Conservation (phyloP, 768 basidiomycete genomes). For the Suillus americanus region DNA sequence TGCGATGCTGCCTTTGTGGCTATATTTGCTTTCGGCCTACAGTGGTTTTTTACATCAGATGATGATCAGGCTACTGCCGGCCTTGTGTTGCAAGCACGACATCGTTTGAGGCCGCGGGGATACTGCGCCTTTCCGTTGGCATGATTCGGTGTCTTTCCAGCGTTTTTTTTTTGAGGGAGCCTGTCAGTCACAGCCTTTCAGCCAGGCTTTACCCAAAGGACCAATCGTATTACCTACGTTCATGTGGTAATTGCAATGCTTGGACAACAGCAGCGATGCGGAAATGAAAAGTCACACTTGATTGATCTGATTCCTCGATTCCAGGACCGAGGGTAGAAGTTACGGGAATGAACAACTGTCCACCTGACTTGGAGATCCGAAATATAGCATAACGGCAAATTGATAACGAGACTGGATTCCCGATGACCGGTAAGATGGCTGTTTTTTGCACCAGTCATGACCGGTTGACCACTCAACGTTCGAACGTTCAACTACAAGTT, state of each 20-base stretch:
- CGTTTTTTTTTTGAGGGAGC: background rate
- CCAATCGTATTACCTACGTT: background rate
- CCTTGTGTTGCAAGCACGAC: background rate
- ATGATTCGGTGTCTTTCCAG: background rate
- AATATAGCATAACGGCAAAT: background rate
- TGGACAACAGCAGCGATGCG: conserved; percentile 1
- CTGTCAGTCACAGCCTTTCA: background rate
- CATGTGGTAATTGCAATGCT: background rate
- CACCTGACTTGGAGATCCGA: background rate
- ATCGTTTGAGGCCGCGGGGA: background rate
- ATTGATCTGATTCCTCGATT: background rate
- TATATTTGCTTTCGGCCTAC: background rate
- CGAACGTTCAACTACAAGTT: background rate
- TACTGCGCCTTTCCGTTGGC: background rate
- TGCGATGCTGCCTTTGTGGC: background rate
- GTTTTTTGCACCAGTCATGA: background rate
- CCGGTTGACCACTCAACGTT: background rate
- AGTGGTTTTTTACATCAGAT: background rate
- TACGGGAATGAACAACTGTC: background rate
- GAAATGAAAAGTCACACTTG: background rate
- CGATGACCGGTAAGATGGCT: background rate
- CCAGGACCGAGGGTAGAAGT: background rate
- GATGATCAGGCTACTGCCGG: background rate
- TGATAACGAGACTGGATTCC: background rate
- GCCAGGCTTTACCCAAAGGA: background rate